Conservation (phyloP, 2,329 filamentous ascomycete genomes). For the Cercospora janseana region DNA sequence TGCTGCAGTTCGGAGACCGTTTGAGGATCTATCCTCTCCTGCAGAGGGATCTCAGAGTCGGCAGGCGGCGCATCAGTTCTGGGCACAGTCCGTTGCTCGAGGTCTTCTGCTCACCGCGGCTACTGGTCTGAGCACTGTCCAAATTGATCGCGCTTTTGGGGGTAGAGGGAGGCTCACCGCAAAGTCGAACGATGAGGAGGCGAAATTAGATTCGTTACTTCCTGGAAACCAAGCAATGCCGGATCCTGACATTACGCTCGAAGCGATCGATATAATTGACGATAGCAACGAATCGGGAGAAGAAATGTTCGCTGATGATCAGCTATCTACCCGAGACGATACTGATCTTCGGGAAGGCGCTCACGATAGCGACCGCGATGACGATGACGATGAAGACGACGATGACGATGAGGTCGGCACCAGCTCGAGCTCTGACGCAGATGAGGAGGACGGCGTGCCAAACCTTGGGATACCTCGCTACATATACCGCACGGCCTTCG, state of each 20-base stretch:
- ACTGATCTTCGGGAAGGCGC: no score
- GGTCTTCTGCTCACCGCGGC: conserved; percentile 61
- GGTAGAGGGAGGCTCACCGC: conserved; percentile 49
- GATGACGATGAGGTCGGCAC: conserved; percentile 29
- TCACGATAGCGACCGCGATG: no score
- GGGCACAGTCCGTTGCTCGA: conserved; percentile 59
- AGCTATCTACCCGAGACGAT: no score
- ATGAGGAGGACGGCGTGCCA: conserved; percentile 39
- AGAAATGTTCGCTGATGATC: conserved; percentile 23
- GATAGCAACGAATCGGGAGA: conserved; percentile 19
- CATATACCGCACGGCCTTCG: conserved; percentile 52
- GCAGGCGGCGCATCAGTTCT: conserved; percentile 50
- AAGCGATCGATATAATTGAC: conserved; percentile 26
- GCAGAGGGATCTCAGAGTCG: conserved; percentile 43
- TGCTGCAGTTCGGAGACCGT: conserved; percentile 52
- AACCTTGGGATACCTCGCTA: conserved; percentile 35
- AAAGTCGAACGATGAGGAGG: conserved; percentile 24
- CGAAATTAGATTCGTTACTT: conserved; percentile 20
- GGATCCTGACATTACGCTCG: conserved; percentile 18
- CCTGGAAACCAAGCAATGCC: conserved; percentile 19
- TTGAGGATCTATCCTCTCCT: conserved; percentile 50
- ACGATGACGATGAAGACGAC: conserved; percentile 32
- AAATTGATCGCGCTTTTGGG: conserved; percentile 61
- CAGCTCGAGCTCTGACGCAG: conserved; percentile 36
- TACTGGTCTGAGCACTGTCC: conserved; percentile 55